Conservation (phyloP, 2,329 filamentous ascomycete species). For the Ophioceras dolichostomum region DNA sequence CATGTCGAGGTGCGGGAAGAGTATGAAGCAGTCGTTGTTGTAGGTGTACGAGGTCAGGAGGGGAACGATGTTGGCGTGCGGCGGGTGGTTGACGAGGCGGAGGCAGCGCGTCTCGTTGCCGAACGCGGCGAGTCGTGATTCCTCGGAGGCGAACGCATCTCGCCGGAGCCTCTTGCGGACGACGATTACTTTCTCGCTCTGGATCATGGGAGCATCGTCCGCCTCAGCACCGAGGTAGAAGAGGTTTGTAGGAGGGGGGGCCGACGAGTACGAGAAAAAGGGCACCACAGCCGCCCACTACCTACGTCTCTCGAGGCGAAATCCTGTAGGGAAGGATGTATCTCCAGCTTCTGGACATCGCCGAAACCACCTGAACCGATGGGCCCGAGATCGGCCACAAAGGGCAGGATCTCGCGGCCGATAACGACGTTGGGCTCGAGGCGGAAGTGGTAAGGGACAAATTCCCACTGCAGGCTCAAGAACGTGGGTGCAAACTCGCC, state of each 20-base stretch:
- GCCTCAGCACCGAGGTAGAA: background rate
- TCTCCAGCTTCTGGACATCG: background rate
- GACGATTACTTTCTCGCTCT: background rate
- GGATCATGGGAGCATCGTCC: background rate
- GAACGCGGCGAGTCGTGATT: background rate
- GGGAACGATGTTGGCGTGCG: slow-evolving; percentile 12
- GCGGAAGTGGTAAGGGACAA: background rate
- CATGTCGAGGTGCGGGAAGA: slow-evolving; percentile 11
- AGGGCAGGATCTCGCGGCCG: background rate
- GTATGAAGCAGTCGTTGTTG: slow-evolving; percentile 7
- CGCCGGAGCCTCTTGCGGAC: slow-evolving; percentile 1
- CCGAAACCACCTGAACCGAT: background rate
- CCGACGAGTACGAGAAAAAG: background rate
- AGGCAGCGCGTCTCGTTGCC: slow-evolving; percentile 1
- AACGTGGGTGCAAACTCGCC: background rate
- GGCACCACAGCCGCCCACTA: too few relatives aligned
- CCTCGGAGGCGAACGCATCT: background rate
- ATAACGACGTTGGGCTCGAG: background rate
- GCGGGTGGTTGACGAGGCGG: slow-evolving; percentile 6
- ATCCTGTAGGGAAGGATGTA: background rate
- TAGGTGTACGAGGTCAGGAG: slow-evolving; percentile 11
- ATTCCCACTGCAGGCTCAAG: background rate
- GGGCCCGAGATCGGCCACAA: background rate
- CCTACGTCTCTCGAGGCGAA: background rate
- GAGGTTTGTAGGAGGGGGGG: background rate